Conservation (phyloP, 441 rosid species). For the Corymbia calophylla region DNA sequence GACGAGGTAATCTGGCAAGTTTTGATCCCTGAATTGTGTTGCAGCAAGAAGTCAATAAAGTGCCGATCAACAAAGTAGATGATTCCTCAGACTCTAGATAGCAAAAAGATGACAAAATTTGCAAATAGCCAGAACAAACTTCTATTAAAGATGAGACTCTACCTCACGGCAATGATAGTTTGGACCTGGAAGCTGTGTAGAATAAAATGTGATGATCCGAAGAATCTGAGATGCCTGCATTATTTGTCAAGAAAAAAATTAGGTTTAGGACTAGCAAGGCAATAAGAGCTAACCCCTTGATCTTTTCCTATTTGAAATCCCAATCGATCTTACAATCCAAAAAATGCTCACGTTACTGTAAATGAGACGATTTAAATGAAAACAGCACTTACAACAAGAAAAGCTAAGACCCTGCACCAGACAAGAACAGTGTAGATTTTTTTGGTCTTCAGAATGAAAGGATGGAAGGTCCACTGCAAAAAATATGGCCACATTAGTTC, state of each 20-base stretch:
- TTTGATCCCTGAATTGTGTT: constrained; percentile 62
- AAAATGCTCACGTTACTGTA: background rate
- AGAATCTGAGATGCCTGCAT: constrained; percentile 80
- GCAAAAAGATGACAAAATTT: background rate
- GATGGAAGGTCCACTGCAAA: constrained; percentile 98
- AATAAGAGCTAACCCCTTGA: background rate
- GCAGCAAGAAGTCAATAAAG: constrained; percentile 5
- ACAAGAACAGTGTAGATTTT: constrained; percentile 92
- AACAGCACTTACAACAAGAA: constrained; percentile 75
- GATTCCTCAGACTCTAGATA: background rate
- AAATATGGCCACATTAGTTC: background rate
- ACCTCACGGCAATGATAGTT: constrained; percentile 99
- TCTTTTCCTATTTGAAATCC: background rate
- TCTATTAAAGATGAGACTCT: constrained; percentile 2
- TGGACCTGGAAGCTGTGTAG: constrained; percentile 99
- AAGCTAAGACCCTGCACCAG: constrained; percentile 98
- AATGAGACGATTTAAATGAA: background rate
- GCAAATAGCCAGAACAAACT: background rate
- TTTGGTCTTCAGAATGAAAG: constrained; percentile 90
- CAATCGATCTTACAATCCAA: background rate
- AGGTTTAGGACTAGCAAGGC: background rate
- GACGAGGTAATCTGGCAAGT: constrained; percentile 83
- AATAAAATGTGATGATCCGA: constrained; percentile 85
- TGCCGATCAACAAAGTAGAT: background rate
- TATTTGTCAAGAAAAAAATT: background rate